Evolutionary conservation across 1,284 basidiomycete species (phyloP), one percentile per base, ranked within the genome.

Genomic region (Leccinum subrobustum): DNA sequence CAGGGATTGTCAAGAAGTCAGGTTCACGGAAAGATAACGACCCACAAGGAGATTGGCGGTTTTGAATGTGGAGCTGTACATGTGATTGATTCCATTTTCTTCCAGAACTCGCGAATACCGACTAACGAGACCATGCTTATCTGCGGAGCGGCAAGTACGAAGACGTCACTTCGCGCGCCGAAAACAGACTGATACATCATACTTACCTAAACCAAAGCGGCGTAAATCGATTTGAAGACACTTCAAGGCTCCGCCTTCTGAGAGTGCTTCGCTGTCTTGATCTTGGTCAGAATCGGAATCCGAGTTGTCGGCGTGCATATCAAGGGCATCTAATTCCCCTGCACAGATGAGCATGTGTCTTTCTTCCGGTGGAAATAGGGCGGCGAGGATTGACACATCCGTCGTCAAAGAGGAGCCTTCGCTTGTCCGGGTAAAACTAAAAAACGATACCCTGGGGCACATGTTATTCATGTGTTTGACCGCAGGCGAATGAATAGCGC

Each of bases 21-120:
- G 51, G n/a, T 52, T 20, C 33, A 35, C n/a, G 2, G 33, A 42
- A 64, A 50, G 33, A 61, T 60, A 58, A 27, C 57, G 50, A 65
- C 78, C 56, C 59, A 91, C 90, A 66, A 93, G 79, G 35, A 93
- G 76, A 72, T 93, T 93, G 56, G 91, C 92, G 14, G 91, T 92
- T 74, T 92, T 91, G 69, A 86, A 89, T 11, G 91, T 92, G 52
- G 89, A 92, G 63, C 87, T 89, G 69, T 93, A 93, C 82, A 92
- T 89, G 74, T 92, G 91, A 72, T 91, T 88, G 72, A 92, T 89
- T 5, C 83, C 82, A 64, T 85, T 85, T 63, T 84, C 80, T 62
- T 89, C 83, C 8, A 93, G 80, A 11, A 89, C 81, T 23, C 84
- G 80, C 23, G 89, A 92, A 71, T 90, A 92, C 42, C 85, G 84